Evolutionary conservation across 306 rosid species (phyloP).

Genomic region (Cicer pinnatifidum): DNA sequence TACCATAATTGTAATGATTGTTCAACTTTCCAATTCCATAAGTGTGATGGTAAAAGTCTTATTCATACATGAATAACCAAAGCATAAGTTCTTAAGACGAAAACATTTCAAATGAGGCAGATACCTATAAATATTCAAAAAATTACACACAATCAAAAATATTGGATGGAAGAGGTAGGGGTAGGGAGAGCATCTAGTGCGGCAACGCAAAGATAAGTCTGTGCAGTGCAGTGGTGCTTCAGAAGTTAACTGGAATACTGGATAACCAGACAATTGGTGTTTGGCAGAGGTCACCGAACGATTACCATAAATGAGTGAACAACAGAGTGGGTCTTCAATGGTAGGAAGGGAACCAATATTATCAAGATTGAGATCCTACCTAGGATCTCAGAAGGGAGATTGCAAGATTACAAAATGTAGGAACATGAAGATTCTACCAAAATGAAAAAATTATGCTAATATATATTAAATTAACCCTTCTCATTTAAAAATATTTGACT

Average conservation of each 20-base stretch:
- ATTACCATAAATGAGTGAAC: background rate
- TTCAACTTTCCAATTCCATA: background rate
- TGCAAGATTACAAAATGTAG: background rate
- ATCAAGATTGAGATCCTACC: background rate
- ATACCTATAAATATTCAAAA: background rate
- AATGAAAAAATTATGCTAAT: background rate
- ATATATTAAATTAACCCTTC: background rate
- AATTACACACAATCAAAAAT: background rate
- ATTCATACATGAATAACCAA: slow-evolving; percentile 7
- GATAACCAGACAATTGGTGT: background rate
- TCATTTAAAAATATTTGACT: background rate
- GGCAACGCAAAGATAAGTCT: background rate
- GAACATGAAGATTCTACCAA: background rate
- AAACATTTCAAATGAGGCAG: background rate
- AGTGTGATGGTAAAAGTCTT: background rate
- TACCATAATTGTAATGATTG: background rate
- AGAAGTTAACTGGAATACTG: slow-evolving; percentile 3
- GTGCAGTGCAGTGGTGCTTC: slow-evolving; percentile 3
- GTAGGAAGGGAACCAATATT: background rate
- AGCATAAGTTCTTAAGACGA: background rate
- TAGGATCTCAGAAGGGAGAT: slow-evolving; percentile 17
- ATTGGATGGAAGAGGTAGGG: background rate
- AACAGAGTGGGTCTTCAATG: background rate
- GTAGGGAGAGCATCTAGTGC: background rate
- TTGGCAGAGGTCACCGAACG: background rate